phyloP scores from a whole-genome alignment of 2,329 filamentous ascomycete species.

The Hymenoscyphus scutula region DNA sequence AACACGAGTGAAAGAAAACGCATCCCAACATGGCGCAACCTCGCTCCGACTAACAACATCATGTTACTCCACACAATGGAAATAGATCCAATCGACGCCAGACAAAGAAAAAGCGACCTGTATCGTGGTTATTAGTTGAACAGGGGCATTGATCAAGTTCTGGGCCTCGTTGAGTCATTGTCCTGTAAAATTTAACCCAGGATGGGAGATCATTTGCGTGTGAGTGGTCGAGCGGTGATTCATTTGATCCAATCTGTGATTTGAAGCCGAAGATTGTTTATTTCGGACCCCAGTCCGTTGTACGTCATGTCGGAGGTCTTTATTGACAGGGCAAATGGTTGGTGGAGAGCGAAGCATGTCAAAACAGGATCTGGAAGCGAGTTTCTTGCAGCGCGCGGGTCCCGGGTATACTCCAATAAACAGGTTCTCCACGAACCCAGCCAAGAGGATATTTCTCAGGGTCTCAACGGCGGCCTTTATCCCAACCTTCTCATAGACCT shows the following conservation, averaged over 20 bases:
- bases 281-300: not conserved
- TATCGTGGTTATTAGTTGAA: not conserved
- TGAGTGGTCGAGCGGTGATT: not conserved
- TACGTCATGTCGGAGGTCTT: slow-evolving; percentile 14
- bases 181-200: slow-evolving; percentile 7
- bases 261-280: slow-evolving; percentile 4
- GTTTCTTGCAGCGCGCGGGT: slow-evolving; percentile 14
- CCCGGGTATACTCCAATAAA: not conserved
- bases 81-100: not conserved
- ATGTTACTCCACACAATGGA: slow-evolving; percentile 3
- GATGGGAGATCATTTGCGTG: not conserved
- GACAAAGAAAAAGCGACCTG: slow-evolving; percentile 2
- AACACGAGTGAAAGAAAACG: slow-evolving; percentile 1
- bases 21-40: not conserved
- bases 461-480: not conserved
- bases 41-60: not conserved
- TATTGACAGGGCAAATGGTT: slow-evolving; percentile 9
- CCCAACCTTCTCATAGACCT: not conserved
- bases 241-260: slow-evolving; percentile 5
- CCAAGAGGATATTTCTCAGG: not conserved
- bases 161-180: not conserved
- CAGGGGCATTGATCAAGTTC: slow-evolving; percentile 7
- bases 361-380: slow-evolving; percentile 16
- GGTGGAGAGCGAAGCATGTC: slow-evolving; percentile 1
- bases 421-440: not conserved